Evolutionary conservation across 179 eudicot species (phyloP), one percentile per base, ranked within the genome.

Genomic region (Patellifolia procumbens): DNA sequence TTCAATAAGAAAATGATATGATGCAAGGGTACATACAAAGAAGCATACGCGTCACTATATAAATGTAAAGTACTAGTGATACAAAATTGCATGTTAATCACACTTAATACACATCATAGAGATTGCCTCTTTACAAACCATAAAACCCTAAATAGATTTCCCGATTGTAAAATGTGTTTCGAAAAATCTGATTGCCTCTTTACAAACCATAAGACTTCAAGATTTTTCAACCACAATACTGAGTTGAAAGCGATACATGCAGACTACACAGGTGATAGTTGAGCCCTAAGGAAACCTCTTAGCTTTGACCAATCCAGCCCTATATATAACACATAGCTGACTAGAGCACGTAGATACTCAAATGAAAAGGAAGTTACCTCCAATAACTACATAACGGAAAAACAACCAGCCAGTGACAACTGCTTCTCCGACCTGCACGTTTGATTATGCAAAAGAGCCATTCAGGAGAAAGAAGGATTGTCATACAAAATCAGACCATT

Each of bases 391-490:
- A 82, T 96, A 96, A 37, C 99, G 94, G 46, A 96, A 96, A 84
- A 96, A 94, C 66, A 96, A 86, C 99, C 99, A 96, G 70, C 98
- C 96, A 67, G 85, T 85, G 78, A 96, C 98, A 72, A 96, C 99
- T 51, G 98, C 98, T 87, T 96, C 99, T 67, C 88, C 90, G 59
- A 91, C 90, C 97, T 96, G 91, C 81, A 73, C 39, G 76, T 55
- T 69, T 60, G 58, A 72, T 58, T 32, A 72, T 37, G 1, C 45
- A 22, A 60, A 66, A 69, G 17, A 68, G 10, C 31, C 28, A 55
- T 22, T 55, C 55, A 65, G 53, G 69, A 74, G 29, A n/a, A 17
- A 62, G 22, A 51, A 51, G 56, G n/a, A 13, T 16, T 20, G 22
- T 34, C 22, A 8, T 15, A 62, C 67, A 62, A 32, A 22, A 62